Conservation (phyloP, 495 filamentous ascomycete genomes). For the Chaetomium fimeti region DNA sequence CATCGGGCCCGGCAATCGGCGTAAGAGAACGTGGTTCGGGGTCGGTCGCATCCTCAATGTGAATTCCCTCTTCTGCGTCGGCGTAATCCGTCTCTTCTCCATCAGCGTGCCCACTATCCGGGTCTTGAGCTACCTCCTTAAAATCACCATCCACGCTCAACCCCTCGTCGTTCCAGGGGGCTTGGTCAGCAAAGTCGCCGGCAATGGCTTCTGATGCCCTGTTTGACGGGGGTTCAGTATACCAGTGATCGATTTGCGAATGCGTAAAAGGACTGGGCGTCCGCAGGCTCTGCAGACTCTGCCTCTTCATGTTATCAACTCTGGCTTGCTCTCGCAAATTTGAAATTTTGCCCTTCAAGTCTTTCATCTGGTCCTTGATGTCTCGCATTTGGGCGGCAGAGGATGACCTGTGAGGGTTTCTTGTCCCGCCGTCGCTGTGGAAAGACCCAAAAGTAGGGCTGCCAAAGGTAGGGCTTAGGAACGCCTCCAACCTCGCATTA, state of each 20-base stretch:
- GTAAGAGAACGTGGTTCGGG: conserved; percentile 1
- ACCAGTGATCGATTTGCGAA: conserved; percentile 67
- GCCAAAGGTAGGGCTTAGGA: conserved; percentile 41
- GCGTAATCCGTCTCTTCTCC: conserved; percentile 27
- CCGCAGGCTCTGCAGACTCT: conserved; percentile 79
- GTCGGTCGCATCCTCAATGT: conserved; percentile 22
- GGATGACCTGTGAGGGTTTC: conserved; percentile 48
- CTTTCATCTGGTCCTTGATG: conserved; percentile 89
- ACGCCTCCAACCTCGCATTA: conserved; percentile 34
- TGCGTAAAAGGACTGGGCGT: conserved; percentile 83
- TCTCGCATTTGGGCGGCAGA: conserved; percentile 74
- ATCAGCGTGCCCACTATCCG: conserved; percentile 18
- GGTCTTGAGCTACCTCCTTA: background rate
- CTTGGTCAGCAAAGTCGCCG: conserved; percentile 24
- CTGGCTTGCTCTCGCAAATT: conserved; percentile 76
- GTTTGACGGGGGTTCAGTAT: conserved; percentile 49
- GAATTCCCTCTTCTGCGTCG: conserved; percentile 17
- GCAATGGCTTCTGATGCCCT: conserved; percentile 26
- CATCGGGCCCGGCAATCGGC: background rate
- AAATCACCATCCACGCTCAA: conserved; percentile 33
- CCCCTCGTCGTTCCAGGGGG: conserved; percentile 41
- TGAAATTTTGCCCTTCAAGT: conserved; percentile 87
- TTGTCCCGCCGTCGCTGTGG: conserved; percentile 27
- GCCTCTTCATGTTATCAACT: conserved; percentile 76
- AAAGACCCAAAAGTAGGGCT: conserved; percentile 43